Conservation (phyloP, 352 stramenopile genomes). For the Aphanomyces astaci region DNA sequence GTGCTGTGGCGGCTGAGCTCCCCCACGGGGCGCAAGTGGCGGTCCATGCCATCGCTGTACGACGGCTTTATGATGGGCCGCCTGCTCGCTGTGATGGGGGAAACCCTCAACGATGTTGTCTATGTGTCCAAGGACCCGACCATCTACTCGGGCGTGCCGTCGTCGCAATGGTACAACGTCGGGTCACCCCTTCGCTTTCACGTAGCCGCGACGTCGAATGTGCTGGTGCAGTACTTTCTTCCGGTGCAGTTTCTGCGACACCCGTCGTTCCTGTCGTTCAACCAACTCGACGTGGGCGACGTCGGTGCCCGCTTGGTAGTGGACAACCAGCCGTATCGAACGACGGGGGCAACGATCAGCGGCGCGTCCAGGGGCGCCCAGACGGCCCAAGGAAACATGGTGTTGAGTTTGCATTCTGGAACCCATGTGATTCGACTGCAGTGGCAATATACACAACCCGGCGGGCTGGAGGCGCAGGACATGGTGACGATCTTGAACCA, state of each 20-base stretch:
- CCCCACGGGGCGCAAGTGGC: background rate
- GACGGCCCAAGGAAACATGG: background rate
- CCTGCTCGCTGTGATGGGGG: constrained; percentile 1
- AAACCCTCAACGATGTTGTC: background rate
- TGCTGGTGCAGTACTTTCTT: constrained; percentile 11
- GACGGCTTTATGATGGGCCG: constrained; percentile 22
- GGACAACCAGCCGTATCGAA: constrained; percentile 6
- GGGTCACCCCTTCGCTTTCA: constrained; percentile 6
- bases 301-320: constrained; percentile 1
- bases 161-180: constrained; percentile 12
- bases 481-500: constrained; percentile 15
- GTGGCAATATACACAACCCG: constrained; percentile 16
- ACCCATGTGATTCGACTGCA: constrained; percentile 15
- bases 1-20: constrained; percentile 12
- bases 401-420: background rate
- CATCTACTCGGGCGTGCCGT: background rate
- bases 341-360: background rate
- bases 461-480: constrained; percentile 7
- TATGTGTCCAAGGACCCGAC: background rate
- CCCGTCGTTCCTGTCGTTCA: constrained; percentile 5
- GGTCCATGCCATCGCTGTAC: background rate
- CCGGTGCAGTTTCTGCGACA: constrained; percentile 5
- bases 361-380: background rate
- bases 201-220: background rate
- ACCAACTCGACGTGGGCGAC: background rate